These are phyloP conservation scores for Boletus fagicola DNA, from an alignment of 768 basidiomycete species.

Conservation along the genomic window DNA sequence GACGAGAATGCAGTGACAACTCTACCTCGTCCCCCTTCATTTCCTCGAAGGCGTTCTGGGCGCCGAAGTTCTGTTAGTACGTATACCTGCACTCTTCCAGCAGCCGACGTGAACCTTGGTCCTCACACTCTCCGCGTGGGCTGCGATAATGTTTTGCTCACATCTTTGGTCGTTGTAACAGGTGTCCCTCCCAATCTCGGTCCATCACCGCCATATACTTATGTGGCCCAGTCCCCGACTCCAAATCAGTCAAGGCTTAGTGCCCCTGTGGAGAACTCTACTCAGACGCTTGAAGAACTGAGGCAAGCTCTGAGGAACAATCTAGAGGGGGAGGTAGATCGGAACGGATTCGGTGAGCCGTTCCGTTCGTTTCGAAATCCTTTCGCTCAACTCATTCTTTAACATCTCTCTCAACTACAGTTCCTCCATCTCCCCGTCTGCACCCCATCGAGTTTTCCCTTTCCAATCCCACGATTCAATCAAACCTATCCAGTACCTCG, in stretches of 20 bases:
- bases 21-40: not conserved
- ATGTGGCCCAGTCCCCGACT: not conserved
- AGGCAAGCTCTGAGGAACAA: constrained; percentile 16
- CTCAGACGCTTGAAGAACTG: constrained; percentile 23
- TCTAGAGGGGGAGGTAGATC: constrained; percentile 1
- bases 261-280: constrained; percentile 6
- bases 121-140: not conserved
- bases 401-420: not conserved
- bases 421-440: not conserved
- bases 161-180: not conserved
- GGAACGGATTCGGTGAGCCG: not conserved
- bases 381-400: not conserved
- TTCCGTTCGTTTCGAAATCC: not conserved
- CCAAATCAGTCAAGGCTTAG: not conserved
- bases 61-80: constrained; percentile 1
- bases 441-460: not conserved
- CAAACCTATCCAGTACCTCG: constrained; percentile 8
- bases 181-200: constrained; percentile 12
- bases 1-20: not conserved
- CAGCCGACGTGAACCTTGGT: not conserved
- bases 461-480: not conserved
- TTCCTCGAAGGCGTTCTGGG: constrained; percentile 4
- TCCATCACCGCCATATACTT: constrained; percentile 29
- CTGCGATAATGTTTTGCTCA: not conserved
- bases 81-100: not conserved